A percentile compares a stretch with the other conserved stretches of the same genome.
Conservation (phyloP, 2,329 filamentous ascomycete species). For the Pseudocercospora fijiensis region DNA sequence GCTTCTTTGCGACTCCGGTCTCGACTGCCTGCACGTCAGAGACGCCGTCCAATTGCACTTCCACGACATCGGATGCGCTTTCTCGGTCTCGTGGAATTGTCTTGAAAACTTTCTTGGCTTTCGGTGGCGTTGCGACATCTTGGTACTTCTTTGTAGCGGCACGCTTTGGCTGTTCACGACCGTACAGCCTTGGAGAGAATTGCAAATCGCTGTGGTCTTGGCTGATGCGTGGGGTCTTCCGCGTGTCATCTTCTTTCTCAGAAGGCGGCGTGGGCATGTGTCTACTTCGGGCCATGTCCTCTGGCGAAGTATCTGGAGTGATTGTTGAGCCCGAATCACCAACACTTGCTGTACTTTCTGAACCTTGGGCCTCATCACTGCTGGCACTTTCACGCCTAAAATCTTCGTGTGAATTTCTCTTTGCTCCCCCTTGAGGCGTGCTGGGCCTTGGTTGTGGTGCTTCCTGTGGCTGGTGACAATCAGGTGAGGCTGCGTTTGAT, state of each 20-base stretch:
- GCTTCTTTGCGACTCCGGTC: neutral
- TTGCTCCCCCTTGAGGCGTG: neutral
- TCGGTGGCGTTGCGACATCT: neutral
- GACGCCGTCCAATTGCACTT: neutral
- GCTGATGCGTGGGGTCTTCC: neutral
- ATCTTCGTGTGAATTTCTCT: neutral
- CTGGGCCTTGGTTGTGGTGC: neutral
- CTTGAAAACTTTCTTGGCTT: neutral
- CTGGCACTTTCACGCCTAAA: neutral
- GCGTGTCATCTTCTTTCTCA: neutral
- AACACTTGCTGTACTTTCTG: neutral
- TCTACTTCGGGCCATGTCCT: neutral
- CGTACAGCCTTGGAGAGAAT: constrained; percentile 9
- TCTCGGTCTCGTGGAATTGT: neutral
- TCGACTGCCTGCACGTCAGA: neutral
- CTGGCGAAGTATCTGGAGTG: neutral
- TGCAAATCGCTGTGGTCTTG: neutral
- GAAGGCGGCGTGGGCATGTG: neutral
- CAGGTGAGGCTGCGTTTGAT: neutral
- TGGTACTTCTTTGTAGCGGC: neutral
- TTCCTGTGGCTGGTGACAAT: neutral
- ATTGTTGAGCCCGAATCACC: neutral
- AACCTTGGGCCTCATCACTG: neutral
- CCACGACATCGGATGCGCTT: neutral
- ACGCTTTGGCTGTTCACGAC: constrained; percentile 11